Evolutionary conservation across 768 basidiomycete species (phyloP), one percentile per base, ranked within the genome.

Genomic region (Dentipellis sp.): DNA sequence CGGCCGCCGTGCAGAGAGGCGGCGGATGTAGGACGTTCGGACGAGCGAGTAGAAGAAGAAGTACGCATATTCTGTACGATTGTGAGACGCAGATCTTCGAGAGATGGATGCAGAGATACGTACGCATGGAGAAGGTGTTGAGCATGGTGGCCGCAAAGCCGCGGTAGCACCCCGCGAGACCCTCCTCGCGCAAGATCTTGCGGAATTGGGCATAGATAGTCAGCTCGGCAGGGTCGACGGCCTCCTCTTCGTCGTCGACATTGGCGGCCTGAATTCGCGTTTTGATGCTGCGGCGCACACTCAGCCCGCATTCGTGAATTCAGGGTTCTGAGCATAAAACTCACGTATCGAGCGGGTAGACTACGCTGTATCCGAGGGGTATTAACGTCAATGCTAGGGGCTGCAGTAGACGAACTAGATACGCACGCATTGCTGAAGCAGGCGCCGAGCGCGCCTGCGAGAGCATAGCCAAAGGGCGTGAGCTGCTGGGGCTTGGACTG

Each of bases 41-140:
- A 98, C 88, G 69, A 93, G 77, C 19, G 94, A 89, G 69, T 98
- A 97, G 75, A 97, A 98, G 79, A 95, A 98, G 78, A 99, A 99
- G 74, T 99, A 99, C 22, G 97, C 95, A 67, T 94, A 97, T 82
- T 97, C 94, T 97, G 61, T 40, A 46, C 5, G 23, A 10, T 3
- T 9, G 59, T 45, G 37, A 52, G 38, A 52, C 29, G 6, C 29
- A 29, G 49, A 34, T 39, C 21, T 35, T 58, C 21, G 22, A 38
- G 38, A 35, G 9, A 29, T 1, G 35, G 2, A 45, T 42, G 29
- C n/a, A 29, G 29, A 29, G 29, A 40, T 21, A 80, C 91, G 65
- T 66, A 94, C 95, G 94, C 84, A 88, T 90, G 38, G 93, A 95
- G 71, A 99, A 99, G 1, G 93, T 97, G 70, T 97, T 97, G 62